phyloP scores from a whole-genome alignment of 371 early-diverging fungal species.

The Apophysomyces ossiformis region DNA sequence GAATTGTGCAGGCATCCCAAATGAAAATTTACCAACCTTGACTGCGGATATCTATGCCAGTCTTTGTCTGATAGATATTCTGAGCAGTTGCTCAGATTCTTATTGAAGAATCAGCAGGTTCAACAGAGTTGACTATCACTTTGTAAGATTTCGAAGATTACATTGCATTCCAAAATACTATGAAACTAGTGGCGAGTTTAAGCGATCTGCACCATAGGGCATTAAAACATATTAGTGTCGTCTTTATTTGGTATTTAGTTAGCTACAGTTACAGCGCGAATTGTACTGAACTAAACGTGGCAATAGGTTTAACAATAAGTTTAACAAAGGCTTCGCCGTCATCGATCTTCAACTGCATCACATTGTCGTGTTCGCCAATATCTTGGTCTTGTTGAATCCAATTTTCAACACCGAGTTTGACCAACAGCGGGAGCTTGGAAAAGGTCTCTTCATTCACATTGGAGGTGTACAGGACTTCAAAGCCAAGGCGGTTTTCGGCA shows the following conservation, averaged over 20 bases:
- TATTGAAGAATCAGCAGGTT: no score
- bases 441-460: not conserved
- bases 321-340: not conserved
- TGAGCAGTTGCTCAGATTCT: no score
- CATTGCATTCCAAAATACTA: no score
- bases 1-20: no score
- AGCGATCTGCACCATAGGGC: not conserved
- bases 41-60: no score
- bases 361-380: not conserved
- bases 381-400: not conserved
- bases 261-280: not conserved
- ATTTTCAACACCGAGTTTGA: not conserved
- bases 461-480: not conserved
- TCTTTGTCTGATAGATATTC: no score
- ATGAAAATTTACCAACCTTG: no score
- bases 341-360: not conserved
- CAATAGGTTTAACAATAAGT: not conserved
- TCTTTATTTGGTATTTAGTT: not conserved
- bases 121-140: no score
- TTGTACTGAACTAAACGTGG: not conserved
- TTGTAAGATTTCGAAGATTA: no score
- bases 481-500: not conserved
- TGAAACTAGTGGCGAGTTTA: no score
- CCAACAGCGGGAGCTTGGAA: not conserved
- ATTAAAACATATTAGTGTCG: not conserved